Evolutionary conservation across 345 rosid species (phyloP).

Genomic region (Citrus mangshanensis): DNA sequence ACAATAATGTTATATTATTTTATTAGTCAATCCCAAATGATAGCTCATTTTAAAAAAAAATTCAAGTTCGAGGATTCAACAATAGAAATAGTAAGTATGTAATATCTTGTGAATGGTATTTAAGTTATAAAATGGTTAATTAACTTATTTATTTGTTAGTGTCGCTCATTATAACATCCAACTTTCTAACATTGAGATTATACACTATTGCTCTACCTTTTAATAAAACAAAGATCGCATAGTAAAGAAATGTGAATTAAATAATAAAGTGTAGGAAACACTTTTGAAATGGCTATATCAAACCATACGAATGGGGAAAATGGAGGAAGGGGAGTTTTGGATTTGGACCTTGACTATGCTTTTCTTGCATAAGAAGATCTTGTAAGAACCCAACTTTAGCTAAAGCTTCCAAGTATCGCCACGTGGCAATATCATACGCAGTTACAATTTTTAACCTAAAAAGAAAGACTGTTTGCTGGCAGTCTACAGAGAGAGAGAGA

Average conservation of each 20-base stretch:
- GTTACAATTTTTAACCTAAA: background rate
- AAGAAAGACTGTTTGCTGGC: conserved; percentile 15
- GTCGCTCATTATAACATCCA: rapidly evolving
- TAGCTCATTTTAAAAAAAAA: no score
- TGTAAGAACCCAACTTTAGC: conserved; percentile 21
- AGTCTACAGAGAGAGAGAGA: background rate
- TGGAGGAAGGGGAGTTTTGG: conserved; percentile 25
- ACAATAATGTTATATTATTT: no score
- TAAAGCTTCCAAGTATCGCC: conserved; percentile 33
- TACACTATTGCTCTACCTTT: no score
- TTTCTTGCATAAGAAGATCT: conserved; percentile 60
- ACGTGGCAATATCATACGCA: conserved; percentile 8
- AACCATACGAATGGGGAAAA: conserved; percentile 1
- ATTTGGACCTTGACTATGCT: conserved; percentile 68
- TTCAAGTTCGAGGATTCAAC: no score
- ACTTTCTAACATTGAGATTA: no score
- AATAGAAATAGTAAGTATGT: no score
- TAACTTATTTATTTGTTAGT: no score
- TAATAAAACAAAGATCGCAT: background rate
- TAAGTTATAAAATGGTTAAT: no score
- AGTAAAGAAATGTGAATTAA: no score
- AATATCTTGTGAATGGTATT: no score
- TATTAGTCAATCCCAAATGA: no score
- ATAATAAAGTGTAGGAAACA: background rate
- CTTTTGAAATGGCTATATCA: background rate